These are phyloP conservation scores for Fagopyrum esculentum DNA, from an alignment of 148 eudicot species.

Conservation along the genomic window DNA sequence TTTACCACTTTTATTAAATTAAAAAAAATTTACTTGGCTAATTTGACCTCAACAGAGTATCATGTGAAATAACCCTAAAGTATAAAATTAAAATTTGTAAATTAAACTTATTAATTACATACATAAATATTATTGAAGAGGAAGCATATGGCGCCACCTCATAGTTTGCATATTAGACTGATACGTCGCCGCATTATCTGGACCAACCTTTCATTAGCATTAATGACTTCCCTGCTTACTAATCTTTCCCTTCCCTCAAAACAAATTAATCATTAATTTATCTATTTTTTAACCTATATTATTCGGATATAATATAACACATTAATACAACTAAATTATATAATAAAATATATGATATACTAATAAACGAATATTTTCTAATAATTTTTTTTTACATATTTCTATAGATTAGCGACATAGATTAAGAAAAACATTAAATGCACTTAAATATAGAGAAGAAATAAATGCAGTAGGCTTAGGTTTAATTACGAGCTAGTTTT, in stretches of 20 bases:
- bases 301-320: too few species aligned
- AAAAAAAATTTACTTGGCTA: too few species aligned
- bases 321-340: too few species aligned
- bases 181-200: conserved; percentile 9
- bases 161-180: not conserved
- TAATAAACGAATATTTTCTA: too few species aligned
- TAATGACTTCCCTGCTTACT: not conserved
- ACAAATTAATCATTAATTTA: too few species aligned
- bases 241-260: too few species aligned
- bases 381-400: too few species aligned
- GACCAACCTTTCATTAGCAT: not conserved
- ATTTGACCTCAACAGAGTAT: too few species aligned
- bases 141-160: conserved; percentile 2
- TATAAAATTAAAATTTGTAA: not conserved
- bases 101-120: not conserved
- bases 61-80: not conserved
- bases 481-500: not conserved
- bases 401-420: too few species aligned
- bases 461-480: not conserved
- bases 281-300: not conserved
- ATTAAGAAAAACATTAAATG: too few species aligned
- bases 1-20: too few species aligned
- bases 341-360: too few species aligned
- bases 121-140: not conserved
- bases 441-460: not conserved